Base-by-base conservation (phyloP, 2,329 filamentous ascomycete genomes). In the Epichloe typhina region DNA sequence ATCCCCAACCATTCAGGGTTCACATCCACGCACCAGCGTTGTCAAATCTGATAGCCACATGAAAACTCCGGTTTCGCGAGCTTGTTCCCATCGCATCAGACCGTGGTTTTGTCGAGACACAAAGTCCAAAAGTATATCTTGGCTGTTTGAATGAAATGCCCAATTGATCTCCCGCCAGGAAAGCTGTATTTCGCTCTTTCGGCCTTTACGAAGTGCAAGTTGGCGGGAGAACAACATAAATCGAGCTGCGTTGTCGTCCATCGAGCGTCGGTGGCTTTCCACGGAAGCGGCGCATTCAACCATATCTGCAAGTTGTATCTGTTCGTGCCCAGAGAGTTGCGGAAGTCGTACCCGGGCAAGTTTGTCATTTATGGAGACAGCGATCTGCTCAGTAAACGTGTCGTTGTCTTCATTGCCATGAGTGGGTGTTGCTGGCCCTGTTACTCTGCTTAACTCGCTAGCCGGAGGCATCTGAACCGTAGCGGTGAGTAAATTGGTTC, bases 191-290 rank as follows among this genome's bases (percentile, higher is more conserved):
- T 84, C 77, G 54, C 78, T 77, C 3, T 77, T 76, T 53, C 82
- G 78, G 46, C 76, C 74, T 63, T 81, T 82, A 31, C 83, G 80
- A 46, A 94, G 71, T 47, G 82, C 82, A 62, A 91, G 83, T 60
- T 94, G 86, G 19, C 88, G 78, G 69, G 91, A 93, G 66, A 93
- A 93, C 12, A 95, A 73, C 68, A 95, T 80, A 65, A 90, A 96
- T 42, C 88, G 82, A 8, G 86, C 84, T 3, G 86, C 90, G 60
- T 95, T 95, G 59, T 88, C 86, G 61, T 96, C 90, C 69, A 96
- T 85, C 3, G 89, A 95, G 5, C 88, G 80, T 17, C 88, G 80
- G 61, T 96, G 88, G 60, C 85, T 86, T 63, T 95, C 88, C 1
- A 95, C 87, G 39, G 86, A 79, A 4, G 86, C 85, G 43, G 85